Evolutionary conservation across 176 grass and related monocot species (phyloP).

Genomic region (Bolboschoenus planiculmis): DNA sequence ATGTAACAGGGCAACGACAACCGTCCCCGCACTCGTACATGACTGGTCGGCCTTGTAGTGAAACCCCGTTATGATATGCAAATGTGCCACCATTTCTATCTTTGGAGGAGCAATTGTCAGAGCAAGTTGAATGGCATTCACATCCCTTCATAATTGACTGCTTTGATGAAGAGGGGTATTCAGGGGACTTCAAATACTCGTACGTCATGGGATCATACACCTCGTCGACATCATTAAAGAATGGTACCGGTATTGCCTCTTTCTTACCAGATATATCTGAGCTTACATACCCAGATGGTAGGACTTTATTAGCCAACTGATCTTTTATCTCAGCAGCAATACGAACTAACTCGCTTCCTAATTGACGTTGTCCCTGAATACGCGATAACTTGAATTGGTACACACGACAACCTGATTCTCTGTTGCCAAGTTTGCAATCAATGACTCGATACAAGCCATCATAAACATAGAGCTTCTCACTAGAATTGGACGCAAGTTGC

Average conservation of each 20-base stretch:
- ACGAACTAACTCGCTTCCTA: conserved; percentile 39
- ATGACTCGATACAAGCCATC: conserved; percentile 37
- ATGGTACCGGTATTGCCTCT: conserved; percentile 32
- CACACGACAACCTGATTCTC: conserved; percentile 42
- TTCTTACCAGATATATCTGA: conserved; percentile 43
- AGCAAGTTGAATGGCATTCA: conserved; percentile 23
- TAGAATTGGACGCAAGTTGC: not conserved
- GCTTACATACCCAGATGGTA: conserved; percentile 35
- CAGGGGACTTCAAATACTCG: conserved; percentile 30
- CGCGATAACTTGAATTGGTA: conserved; percentile 64
- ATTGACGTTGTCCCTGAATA: conserved; percentile 36
- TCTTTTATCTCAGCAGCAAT: conserved; percentile 37
- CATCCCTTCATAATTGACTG: conserved; percentile 23
- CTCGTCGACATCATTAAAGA: conserved; percentile 50
- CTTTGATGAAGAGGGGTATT: conserved; percentile 20
- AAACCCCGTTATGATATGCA: conserved; percentile 36
- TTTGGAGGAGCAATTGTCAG: conserved; percentile 34
- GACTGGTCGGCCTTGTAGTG: conserved; percentile 46
- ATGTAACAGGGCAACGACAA: conserved; percentile 44
- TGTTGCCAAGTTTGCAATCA: conserved; percentile 26
- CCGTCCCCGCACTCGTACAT: conserved; percentile 63
- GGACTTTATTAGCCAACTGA: conserved; percentile 10
- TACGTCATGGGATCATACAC: not conserved
- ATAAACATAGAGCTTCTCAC: conserved; percentile 31
- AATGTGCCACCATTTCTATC: conserved; percentile 36